A percentile compares a stretch with the other conserved stretches of the same genome.
These are phyloP conservation scores for Phytopythium sindhum DNA, from an alignment of 352 stramenopile genomes.

Conservation along the genomic window DNA sequence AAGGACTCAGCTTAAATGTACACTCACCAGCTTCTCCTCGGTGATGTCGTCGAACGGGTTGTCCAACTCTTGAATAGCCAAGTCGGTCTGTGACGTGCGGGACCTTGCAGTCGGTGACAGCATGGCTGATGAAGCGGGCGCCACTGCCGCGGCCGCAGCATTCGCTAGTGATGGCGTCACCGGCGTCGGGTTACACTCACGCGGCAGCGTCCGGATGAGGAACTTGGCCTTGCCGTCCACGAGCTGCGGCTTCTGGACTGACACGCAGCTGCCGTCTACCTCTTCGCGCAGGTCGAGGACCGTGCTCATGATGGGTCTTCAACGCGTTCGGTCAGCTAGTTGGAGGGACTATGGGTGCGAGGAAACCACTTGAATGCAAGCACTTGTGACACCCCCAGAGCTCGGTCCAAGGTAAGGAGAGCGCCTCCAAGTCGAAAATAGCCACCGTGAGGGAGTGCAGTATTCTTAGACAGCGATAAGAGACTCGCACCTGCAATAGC, in stretches of 20 bases:
- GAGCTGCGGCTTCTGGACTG: not conserved
- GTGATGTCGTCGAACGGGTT: conserved; percentile 83
- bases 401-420: not conserved
- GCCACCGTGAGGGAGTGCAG: not conserved
- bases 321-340: not conserved
- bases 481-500: too few relatives aligned
- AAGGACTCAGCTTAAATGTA: not conserved
- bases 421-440: not conserved
- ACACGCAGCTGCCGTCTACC: conserved; percentile 22
- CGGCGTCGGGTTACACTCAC: conserved; percentile 69
- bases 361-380: not conserved
- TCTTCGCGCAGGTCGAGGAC: conserved; percentile 52
- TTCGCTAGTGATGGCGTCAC: conserved; percentile 11
- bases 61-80: conserved; percentile 30
- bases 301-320: conserved; percentile 26
- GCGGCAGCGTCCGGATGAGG: conserved; percentile 66
- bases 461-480: not conserved
- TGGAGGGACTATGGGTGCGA: not conserved
- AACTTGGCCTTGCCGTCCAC: conserved; percentile 47
- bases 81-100: conserved; percentile 4
- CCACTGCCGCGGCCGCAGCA: not conserved
- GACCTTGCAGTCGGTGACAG: conserved; percentile 20
- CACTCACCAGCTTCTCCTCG: conserved; percentile 62
- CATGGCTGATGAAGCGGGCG: conserved; percentile 2
- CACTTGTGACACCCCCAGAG: not conserved